These are phyloP conservation scores for Lipomyces sp. DNA, from an alignment of 805 yeast species.

Conservation along the genomic window DNA sequence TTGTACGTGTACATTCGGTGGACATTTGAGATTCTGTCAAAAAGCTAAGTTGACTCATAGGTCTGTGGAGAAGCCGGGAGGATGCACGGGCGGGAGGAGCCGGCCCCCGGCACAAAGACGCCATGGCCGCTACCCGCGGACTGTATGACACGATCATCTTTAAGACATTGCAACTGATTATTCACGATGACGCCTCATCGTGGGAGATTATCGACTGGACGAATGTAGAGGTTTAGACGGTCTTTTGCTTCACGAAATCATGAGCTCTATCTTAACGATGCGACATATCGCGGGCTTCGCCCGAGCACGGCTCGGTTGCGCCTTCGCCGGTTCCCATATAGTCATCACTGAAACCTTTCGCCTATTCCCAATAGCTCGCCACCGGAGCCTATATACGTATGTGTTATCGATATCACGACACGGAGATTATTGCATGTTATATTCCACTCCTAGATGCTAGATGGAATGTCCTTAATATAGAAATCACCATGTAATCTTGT, in stretches of 20 bases:
- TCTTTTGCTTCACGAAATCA: background rate
- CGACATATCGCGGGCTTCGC: background rate
- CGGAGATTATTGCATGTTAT: too few species aligned
- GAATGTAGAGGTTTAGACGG: background rate
- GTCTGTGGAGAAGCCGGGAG: constrained; percentile 2
- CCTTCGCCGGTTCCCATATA: too few species aligned
- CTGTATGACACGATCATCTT: background rate
- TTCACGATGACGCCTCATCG: background rate
- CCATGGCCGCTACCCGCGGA: background rate
- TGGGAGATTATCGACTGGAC: constrained; percentile 1
- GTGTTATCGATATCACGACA: too few species aligned
- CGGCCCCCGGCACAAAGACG: background rate
- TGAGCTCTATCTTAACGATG: background rate
- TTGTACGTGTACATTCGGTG: background rate
- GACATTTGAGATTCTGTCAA: background rate
- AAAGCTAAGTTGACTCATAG: background rate
- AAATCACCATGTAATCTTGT: too few species aligned
- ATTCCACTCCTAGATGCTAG: too few species aligned
- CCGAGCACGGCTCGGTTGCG: too few species aligned
- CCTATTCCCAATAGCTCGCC: too few species aligned
- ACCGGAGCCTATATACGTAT: too few species aligned
- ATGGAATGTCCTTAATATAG: too few species aligned
- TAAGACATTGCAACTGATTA: background rate
- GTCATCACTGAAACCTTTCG: too few species aligned
- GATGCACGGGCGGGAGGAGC: background rate